Conservation (phyloP, 2,329 filamentous ascomycete species). For the Aspergillus latus region DNA sequence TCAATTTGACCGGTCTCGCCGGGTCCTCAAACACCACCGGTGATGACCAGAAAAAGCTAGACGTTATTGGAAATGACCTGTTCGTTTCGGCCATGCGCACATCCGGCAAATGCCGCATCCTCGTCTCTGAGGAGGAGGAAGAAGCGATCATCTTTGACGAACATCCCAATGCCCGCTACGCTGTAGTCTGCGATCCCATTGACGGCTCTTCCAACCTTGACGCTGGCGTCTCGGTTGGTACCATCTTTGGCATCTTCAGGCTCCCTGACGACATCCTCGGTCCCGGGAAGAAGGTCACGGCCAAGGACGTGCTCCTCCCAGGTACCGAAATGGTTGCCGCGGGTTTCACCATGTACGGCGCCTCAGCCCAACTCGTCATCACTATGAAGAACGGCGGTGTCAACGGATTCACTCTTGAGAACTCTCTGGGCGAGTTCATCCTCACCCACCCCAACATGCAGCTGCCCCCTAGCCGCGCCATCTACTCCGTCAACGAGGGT, state of each 20-base stretch:
- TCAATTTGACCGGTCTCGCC: conserved; percentile 92
- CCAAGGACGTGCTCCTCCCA: conserved; percentile 77
- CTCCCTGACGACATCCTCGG: conserved; percentile 64
- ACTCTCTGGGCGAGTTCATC: conserved; percentile 96
- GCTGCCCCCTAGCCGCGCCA: conserved; percentile 74
- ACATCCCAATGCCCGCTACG: conserved; percentile 75
- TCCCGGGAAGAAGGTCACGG: conserved; percentile 56
- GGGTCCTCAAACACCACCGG: conserved; percentile 93
- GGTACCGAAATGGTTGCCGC: conserved; percentile 89
- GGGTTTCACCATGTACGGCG: conserved; percentile 99
- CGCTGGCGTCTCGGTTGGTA: conserved; percentile 95
- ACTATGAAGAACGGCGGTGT: conserved; percentile 91
- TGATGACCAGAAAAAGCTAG: conserved; percentile 99
- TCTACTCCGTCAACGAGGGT: conserved; percentile 98
- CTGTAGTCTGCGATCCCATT: conserved; percentile 95
- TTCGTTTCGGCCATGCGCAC: conserved; percentile 95
- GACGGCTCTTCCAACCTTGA: conserved; percentile 97
- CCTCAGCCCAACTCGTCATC: conserved; percentile 91
- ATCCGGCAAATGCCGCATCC: conserved; percentile 81
- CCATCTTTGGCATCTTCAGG: conserved; percentile 94
- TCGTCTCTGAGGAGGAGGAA: conserved; percentile 98
- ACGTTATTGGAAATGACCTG: conserved; percentile 97
- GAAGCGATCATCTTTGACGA: conserved; percentile 83
- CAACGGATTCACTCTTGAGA: conserved; percentile 98
- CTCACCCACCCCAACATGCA: conserved; percentile 93